A percentile compares a stretch with the other conserved stretches of the same genome.
phyloP scores from a whole-genome alignment of 2,329 filamentous ascomycete genomes.

The Zymoseptoria crescenta region DNA sequence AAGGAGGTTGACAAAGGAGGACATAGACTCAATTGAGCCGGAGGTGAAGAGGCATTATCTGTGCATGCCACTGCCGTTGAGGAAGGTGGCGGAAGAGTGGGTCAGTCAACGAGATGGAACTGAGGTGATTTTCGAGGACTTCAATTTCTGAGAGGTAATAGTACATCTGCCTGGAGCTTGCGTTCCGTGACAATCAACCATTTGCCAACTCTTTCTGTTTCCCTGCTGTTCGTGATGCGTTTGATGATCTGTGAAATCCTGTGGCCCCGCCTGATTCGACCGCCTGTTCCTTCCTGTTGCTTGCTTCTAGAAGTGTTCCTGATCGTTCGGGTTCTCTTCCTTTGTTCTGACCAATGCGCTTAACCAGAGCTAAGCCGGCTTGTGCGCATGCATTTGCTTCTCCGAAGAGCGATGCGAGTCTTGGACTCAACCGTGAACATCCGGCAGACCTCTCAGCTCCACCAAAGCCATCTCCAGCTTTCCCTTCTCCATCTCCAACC shows the following conservation, averaged over 20 bases:
- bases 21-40: slow-evolving; percentile 32
- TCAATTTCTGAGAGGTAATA: slow-evolving; percentile 32
- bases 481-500: slow-evolving; percentile 22
- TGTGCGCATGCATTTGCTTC: background rate
- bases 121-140: slow-evolving; percentile 45
- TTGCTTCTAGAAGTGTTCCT: background rate
- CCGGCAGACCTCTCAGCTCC: slow-evolving; percentile 16
- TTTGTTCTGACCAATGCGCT: too few species aligned
- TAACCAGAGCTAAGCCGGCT: too few species aligned
- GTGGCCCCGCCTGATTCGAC: too few species aligned
- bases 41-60: slow-evolving; percentile 48
- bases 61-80: slow-evolving; percentile 47
- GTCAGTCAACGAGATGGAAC: slow-evolving; percentile 32
- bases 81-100: slow-evolving; percentile 44
- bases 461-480: slow-evolving; percentile 26
- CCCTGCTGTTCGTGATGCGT: background rate
- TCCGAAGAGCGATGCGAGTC: too few species aligned
- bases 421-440: slow-evolving; percentile 5
- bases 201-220: background rate
- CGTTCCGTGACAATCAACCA: background rate
- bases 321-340: too few species aligned
- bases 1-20: slow-evolving; percentile 41
- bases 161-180: background rate
- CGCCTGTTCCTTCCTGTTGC: too few species aligned
- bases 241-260: background rate